Evolutionary conservation across 176 grass and related monocot genomes (phyloP), one percentile per base, ranked within the genome.

Genomic region (Triticum urartu): DNA sequence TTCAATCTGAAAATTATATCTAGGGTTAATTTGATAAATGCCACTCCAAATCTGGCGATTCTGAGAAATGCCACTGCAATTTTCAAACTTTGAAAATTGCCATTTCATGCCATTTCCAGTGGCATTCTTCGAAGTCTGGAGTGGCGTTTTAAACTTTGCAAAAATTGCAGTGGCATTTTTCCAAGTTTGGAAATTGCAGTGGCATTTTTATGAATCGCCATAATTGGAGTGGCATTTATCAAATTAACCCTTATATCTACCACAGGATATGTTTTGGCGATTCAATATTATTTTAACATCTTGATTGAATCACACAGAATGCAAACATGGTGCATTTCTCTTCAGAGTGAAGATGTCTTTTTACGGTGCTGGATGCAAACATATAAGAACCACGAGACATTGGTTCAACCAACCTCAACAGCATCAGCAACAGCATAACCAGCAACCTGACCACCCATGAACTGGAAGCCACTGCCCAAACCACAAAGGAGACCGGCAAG

Each of bases 371-470:
- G 13, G 12, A 48, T 54, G 15, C 50, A 5, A 42, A 15, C 11
- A 78, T 4, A 28, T 26, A 9, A 59, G 6, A 18, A 54, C 12
- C 12, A 20, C 20, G 2, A 60, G 58, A 60, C 20, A n/a, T 21
- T 21, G 18, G 20, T 60, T n/a, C 50, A 25, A 78, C 78, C 52
- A 58, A 96, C 91, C 92, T 94, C 88, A 11, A 97, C 92, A 42
- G 94, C 83, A 85, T 94, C 92, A 77, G 84, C 92, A 60, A 86
- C 89, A 52, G 89, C 89, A 70, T 92, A 97, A 10, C 92, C 94
- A 58, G 91, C 91, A 72, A 92, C 92, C 85, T 97, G 88, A 0
- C 92, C 89, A 1, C 91, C 91, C 91, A 95, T 95, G 87, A 95
- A 91, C 64, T 89, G 89, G 35, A 91, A 89, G 11, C 91, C 91